Evolutionary conservation across 352 stramenopile species (phyloP), one percentile per base, ranked within the genome.

Genomic region (Lagenidium giganteum): DNA sequence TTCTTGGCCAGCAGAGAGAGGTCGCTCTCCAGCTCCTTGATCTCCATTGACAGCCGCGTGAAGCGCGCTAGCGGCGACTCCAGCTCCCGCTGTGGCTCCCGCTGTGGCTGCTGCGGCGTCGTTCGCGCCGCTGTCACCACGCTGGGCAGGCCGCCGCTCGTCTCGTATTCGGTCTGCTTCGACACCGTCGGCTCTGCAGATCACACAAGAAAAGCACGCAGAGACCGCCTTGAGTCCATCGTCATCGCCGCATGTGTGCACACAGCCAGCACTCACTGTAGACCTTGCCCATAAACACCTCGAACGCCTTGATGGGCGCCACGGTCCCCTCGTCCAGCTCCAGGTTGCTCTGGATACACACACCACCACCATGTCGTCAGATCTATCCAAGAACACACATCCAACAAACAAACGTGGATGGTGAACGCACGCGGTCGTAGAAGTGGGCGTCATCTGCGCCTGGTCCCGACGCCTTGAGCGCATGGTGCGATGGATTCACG

Each of bases 221-320:
- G n/a, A n/a, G n/a, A n/a, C n/a, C n/a, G 1, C 8, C 40, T 17
- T 44, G 3, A 23, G 24, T 45, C n/a, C 11, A 21, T 23, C 11
- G 24, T n/a, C n/a, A n/a, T n/a, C n/a, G n/a, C n/a, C n/a, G 25
- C 18, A 11, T 6, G 12, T 49, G 16, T 8, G 8, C 28, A 37
- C n/a, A n/a, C 11, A 5, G n/a, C 5, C 0, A 17, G 25, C 26
- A 67, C 59, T 49, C 36, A 89, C 77, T 87, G 61, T 89, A 89
- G 29, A 89, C 62, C 66, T 87, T 89, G 56, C 77, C 77, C 77
- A 89, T 89, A 38, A 89, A 89, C 4, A 69, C 77, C 39, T 87
- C 77, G 18, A 89, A 89, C 17, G 77, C 77, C 45, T 77, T 57
- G 8, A 53, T 66, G 9, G 71, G 67, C 14, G 64, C 47, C 8